Conservation (phyloP, 1,139 yeast genomes). For the Cylindricascospora bacillispora region DNA sequence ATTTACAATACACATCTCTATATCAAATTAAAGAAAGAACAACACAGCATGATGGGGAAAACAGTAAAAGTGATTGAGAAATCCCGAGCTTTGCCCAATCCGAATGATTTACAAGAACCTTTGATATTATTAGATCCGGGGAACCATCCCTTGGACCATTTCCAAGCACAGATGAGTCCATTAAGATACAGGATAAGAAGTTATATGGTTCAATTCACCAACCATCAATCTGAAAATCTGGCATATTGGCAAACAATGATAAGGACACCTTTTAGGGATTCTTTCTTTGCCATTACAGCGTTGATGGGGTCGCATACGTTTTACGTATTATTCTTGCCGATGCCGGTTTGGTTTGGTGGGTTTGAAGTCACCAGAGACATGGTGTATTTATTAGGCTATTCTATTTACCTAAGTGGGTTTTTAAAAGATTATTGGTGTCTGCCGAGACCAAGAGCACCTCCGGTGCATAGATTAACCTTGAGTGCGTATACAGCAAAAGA, state of each 20-base stretch:
- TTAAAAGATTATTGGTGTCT: slow-evolving; percentile 77
- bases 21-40: too few species aligned
- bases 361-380: slow-evolving; percentile 50
- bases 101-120: slow-evolving; percentile 6
- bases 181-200: slow-evolving; percentile 48
- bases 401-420: slow-evolving; percentile 70
- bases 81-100: slow-evolving; percentile 4
- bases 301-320: slow-evolving; percentile 88
- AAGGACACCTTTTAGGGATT: slow-evolving; percentile 46
- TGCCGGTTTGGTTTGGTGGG: slow-evolving; percentile 77
- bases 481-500: slow-evolving; percentile 82
- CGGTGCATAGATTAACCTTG: slow-evolving; percentile 79
- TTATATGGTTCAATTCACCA: slow-evolving; percentile 43
- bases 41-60: background rate
- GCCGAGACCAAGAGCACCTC: slow-evolving; percentile 90
- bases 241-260: slow-evolving; percentile 41
- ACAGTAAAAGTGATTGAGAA: background rate
- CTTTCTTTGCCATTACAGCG: slow-evolving; percentile 81
- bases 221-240: slow-evolving; percentile 54
- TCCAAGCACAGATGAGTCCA: slow-evolving; percentile 44
- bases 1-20: too few species aligned
- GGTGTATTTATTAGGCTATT: slow-evolving; percentile 67
- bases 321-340: slow-evolving; percentile 77
- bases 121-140: slow-evolving; percentile 49
- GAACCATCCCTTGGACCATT: slow-evolving; percentile 52